A percentile compares a stretch with the other conserved stretches of the same genome.
Evolutionary conservation across 2,329 filamentous ascomycete genomes (phyloP).

Genomic region (Thielaviopsis ethacetica): DNA sequence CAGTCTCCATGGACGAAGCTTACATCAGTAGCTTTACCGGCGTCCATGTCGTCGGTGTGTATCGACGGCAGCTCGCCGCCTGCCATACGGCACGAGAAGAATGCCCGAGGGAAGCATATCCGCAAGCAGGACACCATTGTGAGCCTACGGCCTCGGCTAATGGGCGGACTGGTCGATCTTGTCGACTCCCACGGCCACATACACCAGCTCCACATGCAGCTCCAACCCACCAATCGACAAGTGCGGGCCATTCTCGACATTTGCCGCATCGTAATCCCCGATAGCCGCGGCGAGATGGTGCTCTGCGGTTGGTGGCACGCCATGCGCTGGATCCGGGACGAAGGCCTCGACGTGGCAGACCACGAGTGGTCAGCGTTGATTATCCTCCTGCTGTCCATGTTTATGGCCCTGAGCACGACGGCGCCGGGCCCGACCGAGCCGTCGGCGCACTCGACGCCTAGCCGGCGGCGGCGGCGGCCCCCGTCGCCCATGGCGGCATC

Average conservation of each 20-base stretch:
- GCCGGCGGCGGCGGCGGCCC: slow-evolving; percentile 19
- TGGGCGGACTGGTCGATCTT: slow-evolving; percentile 47
- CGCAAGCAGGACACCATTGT: too few relatives aligned
- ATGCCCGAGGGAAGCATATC: too few relatives aligned
- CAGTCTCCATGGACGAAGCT: slow-evolving; percentile 62
- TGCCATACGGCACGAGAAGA: too few relatives aligned
- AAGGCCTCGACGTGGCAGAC: slow-evolving; percentile 30
- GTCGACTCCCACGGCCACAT: slow-evolving; percentile 43
- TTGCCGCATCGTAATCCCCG: slow-evolving; percentile 47
- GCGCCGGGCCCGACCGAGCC: slow-evolving; percentile 15
- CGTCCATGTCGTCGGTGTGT: slow-evolving; percentile 26
- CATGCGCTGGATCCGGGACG: slow-evolving; percentile 47
- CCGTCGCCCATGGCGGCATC: slow-evolving; percentile 15
- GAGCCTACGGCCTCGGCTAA: slow-evolving; percentile 40
- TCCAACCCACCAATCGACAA: slow-evolving; percentile 47
- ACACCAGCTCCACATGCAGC: slow-evolving; percentile 51
- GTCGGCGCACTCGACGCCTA: neutral
- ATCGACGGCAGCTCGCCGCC: slow-evolving; percentile 25
- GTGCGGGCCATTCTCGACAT: slow-evolving; percentile 44
- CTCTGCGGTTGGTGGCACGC: slow-evolving; percentile 59
- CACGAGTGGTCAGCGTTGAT: slow-evolving; percentile 55
- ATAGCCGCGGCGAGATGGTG: slow-evolving; percentile 41
- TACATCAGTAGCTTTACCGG: slow-evolving; percentile 47
- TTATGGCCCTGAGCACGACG: slow-evolving; percentile 35
- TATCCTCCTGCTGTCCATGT: slow-evolving; percentile 47